Evolutionary conservation across 257 asterid species (phyloP), one percentile per base, ranked within the genome.

Genomic region (Nicotiana sylvestris): DNA sequence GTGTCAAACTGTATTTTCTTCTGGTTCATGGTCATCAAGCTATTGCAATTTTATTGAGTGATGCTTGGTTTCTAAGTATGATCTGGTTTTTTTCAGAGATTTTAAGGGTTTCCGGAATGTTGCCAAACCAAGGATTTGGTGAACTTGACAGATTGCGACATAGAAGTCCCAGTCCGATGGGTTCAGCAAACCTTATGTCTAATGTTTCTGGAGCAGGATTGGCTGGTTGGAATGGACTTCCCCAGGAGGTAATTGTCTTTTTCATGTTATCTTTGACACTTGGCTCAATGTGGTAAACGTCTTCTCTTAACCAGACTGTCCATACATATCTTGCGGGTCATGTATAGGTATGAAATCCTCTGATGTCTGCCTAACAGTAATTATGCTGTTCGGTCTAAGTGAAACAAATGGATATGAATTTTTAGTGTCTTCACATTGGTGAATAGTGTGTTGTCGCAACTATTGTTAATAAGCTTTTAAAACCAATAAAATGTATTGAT

Each of bases 161-260:
- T 68, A 90, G 99, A 88, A 95, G 99, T 85, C 99, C 98, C 76
- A 95, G 98, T 86, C 99, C 99, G 9, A 95, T 95, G 99, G 98
- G 97, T 77, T 93, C 99, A 35, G 85, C 94, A 37, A 91, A 91
- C 86, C 92, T 91, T 80, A 81, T 94, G 85, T 88, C 97, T 76
- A 93, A 90, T 86, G 92, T 90, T 69, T 82, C 86, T 15, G 91
- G 95, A 78, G 81, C 94, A 66, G 96, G 97, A 80, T 85, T 94
- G 84, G 70, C 89, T 16, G 91, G 94, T 82, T 95, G 99, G 99
- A 92, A 91, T 88, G 95, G 95, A 69, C 90, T 90, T 78, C 92
- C 92, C 5, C 99, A 85, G 74, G 99, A 93, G 93, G 98, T 92
- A 83, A 82, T n/a, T 81, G 13, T 4, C 11, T 21, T 10, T 55